phyloP scores from a whole-genome alignment of 306 rosid species.

The Vicia villosa region DNA sequence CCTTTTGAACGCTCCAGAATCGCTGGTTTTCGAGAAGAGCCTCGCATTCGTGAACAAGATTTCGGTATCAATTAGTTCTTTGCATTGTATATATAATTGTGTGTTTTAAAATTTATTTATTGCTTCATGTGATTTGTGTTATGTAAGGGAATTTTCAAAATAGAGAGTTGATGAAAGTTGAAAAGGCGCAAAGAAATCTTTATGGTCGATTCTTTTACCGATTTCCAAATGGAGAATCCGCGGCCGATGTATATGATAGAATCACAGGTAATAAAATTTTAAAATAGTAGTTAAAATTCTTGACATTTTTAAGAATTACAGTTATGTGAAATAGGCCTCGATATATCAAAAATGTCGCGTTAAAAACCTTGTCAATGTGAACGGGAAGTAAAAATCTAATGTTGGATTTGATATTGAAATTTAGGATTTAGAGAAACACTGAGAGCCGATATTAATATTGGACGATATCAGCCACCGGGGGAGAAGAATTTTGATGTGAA shows the following conservation, averaged over 20 bases:
- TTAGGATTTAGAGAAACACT: constrained; percentile 91
- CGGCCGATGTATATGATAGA: constrained; percentile 96
- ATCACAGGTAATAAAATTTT: constrained; percentile 58
- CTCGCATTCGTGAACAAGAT: constrained; percentile 87
- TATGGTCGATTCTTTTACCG: constrained; percentile 96
- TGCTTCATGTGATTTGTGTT: background rate
- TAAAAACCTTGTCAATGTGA: background rate
- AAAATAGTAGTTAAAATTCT: background rate
- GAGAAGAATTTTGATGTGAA: constrained; percentile 61
- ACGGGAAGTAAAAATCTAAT: background rate
- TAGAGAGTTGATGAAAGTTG: constrained; percentile 73
- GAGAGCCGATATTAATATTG: constrained; percentile 73
- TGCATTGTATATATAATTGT: background rate
- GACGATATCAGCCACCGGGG: constrained; percentile 80
- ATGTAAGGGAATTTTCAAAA: constrained; percentile 82
- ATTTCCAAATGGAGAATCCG: constrained; percentile 90
- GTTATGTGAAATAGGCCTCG: background rate
- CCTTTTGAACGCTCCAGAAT: constrained; percentile 65
- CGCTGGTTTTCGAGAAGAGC: constrained; percentile 88
- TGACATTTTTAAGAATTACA: background rate
- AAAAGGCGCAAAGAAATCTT: constrained; percentile 53
- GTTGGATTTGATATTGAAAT: background rate
- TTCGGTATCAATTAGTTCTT: constrained; percentile 49
- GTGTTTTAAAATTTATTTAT: background rate
- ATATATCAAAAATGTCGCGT: background rate